Percentiles rank a stretch among this genome's conserved stretches.
phyloP scores from a whole-genome alignment of 2,329 filamentous ascomycete species.

The Fusarium euwallaceae region DNA sequence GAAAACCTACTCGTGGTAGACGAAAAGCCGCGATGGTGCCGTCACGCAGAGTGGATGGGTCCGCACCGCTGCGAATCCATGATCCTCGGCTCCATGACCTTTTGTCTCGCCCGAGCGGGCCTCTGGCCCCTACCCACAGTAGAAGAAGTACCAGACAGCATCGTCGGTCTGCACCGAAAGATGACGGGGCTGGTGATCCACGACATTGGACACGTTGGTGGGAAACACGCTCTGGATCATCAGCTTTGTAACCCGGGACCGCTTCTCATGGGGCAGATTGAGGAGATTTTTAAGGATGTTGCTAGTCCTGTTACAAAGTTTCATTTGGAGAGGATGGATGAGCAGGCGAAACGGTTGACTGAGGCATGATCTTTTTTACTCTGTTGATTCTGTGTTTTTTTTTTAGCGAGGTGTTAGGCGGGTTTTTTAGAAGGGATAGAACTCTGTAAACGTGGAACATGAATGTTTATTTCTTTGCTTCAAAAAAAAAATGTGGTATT shows the following conservation, averaged over 20 bases:
- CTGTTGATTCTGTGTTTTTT: neutral
- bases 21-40: conserved; percentile 51
- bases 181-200: conserved; percentile 47
- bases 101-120: conserved; percentile 50
- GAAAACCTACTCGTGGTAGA: conserved; percentile 47
- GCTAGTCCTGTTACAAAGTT: conserved; percentile 16
- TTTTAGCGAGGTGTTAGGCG: neutral
- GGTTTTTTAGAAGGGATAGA: neutral
- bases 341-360: conserved; percentile 13
- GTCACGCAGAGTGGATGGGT: conserved; percentile 51
- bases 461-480: neutral
- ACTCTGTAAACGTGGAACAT: neutral
- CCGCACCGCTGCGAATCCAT: conserved; percentile 54
- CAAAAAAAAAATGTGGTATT: neutral
- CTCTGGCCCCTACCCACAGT: conserved; percentile 50
- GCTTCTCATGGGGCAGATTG: conserved; percentile 32
- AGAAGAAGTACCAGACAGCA: conserved; percentile 42
- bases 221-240: conserved; percentile 15
- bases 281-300: conserved; percentile 38
- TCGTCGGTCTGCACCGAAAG: conserved; percentile 39
- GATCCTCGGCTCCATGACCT: conserved; percentile 53
- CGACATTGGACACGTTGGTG: conserved; percentile 38
- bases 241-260: conserved; percentile 40
- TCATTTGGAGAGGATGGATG: conserved; percentile 17
- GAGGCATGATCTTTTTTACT: neutral